Percentiles rank a stretch among this genome's conserved stretches.
These are phyloP conservation scores for Gossypium davidsonii DNA, from an alignment of 441 rosid genomes.

Conservation along the genomic window DNA sequence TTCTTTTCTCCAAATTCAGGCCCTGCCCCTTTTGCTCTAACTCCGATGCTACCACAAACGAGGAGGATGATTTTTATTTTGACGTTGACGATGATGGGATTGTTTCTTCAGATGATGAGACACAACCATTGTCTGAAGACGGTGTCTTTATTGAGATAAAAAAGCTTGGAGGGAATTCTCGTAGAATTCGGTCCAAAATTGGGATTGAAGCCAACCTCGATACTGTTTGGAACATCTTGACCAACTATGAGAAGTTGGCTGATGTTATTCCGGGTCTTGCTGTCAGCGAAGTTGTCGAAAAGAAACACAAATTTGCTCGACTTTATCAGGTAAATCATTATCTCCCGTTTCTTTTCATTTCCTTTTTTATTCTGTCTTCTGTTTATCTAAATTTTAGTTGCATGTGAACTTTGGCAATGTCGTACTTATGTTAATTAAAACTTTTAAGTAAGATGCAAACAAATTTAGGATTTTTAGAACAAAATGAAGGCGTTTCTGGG, in stretches of 20 bases:
- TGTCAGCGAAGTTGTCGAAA: slow-evolving; percentile 68
- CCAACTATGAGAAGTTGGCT: slow-evolving; percentile 68
- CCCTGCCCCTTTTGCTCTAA: background rate
- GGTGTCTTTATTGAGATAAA: slow-evolving; percentile 46
- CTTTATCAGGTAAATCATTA: slow-evolving; percentile 53
- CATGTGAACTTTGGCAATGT: no score
- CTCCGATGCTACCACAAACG: background rate
- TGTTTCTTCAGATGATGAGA: slow-evolving; percentile 21
- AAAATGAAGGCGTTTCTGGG: background rate
- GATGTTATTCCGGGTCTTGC: slow-evolving; percentile 77
- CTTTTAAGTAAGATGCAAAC: background rate
- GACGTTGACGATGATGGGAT: slow-evolving; percentile 24
- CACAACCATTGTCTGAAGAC: slow-evolving; percentile 27
- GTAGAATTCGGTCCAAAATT: slow-evolving; percentile 64
- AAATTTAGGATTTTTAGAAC: background rate
- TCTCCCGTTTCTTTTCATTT: background rate
- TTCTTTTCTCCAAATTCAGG: background rate
- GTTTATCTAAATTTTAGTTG: background rate
- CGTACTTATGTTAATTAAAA: background rate
- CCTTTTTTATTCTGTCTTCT: background rate
- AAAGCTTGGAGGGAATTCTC: slow-evolving; percentile 53
- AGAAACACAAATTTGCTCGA: slow-evolving; percentile 61
- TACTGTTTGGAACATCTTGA: slow-evolving; percentile 62
- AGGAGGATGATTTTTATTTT: background rate
- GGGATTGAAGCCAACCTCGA: slow-evolving; percentile 64